A percentile compares a stretch with the other conserved stretches of the same genome.
phyloP scores from a whole-genome alignment of 306 rosid genomes.

The Pyrus pyrifolia region DNA sequence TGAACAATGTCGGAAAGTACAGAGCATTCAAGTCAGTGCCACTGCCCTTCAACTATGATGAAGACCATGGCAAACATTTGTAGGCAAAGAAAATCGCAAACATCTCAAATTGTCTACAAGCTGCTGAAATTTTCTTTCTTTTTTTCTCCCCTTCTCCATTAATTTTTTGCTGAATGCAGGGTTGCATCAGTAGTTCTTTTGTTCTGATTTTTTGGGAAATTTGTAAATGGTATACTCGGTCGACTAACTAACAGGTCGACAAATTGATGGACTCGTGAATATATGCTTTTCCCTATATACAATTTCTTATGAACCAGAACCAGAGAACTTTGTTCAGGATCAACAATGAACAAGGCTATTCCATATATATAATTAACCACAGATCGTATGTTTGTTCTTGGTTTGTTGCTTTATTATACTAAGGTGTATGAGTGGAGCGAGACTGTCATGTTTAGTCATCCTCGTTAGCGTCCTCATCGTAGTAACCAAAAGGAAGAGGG shows the following conservation, averaged over 20 bases:
- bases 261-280: no score
- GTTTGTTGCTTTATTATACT: not conserved
- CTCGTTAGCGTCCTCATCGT: conserved; percentile 23
- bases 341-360: not conserved
- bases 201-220: no score
- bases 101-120: not conserved
- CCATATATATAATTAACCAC: not conserved
- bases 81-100: not conserved
- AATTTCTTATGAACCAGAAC: no score
- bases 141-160: no score
- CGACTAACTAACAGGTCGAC: no score
- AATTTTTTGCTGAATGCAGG: no score
- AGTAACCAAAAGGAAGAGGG: conserved; percentile 59
- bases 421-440: not conserved
- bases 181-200: no score
- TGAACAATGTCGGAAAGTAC: conserved; percentile 74
- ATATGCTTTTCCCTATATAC: no score
- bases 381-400: not conserved
- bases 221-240: no score
- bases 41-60: conserved; percentile 61
- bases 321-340: not conserved
- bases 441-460: conserved; percentile 20
- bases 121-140: not conserved
- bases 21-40: conserved; percentile 77
- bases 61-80: conserved; percentile 47